These are phyloP conservation scores for Coniella lustricola DNA, from an alignment of 2,329 filamentous ascomycete species.

Conservation along the genomic window DNA sequence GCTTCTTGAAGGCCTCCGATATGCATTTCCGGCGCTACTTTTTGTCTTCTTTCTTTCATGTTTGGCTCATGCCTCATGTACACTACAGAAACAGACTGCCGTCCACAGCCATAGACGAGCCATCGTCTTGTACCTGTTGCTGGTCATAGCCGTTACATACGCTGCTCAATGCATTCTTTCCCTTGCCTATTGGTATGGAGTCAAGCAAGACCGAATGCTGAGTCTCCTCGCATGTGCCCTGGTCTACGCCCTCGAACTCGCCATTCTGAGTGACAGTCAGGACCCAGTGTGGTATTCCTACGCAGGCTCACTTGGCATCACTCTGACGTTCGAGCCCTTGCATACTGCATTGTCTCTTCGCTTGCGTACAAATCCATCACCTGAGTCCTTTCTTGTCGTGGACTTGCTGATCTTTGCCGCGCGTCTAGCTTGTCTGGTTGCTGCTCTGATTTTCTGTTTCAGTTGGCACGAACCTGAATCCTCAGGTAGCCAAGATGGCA, in stretches of 20 bases:
- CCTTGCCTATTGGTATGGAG: conserved; percentile 16
- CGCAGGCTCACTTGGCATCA: conserved; percentile 54
- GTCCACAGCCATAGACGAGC: conserved; percentile 23
- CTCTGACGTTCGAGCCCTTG: conserved; percentile 47
- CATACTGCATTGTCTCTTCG: conserved; percentile 26
- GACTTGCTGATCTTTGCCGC: conserved; percentile 25
- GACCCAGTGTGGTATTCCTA: conserved; percentile 56
- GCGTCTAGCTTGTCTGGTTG: conserved; percentile 28
- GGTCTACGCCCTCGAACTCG: conserved; percentile 55
- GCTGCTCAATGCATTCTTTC: conserved; percentile 38
- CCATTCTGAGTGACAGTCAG: conserved; percentile 43
- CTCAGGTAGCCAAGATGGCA: conserved; percentile 33
- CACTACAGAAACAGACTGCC: conserved; percentile 37
- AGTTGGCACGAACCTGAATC: conserved; percentile 16
- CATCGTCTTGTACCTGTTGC: conserved; percentile 37
- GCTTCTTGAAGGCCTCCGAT: conserved; percentile 44
- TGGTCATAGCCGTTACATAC: conserved; percentile 39
- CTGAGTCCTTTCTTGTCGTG: conserved; percentile 18
- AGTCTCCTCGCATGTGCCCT: conserved; percentile 55
- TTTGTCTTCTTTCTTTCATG: conserved; percentile 52
- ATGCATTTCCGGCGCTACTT: conserved; percentile 49
- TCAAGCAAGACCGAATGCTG: conserved; percentile 43
- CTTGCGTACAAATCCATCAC: conserved; percentile 5
- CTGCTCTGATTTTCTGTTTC: conserved; percentile 29
- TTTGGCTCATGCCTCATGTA: conserved; percentile 44